Percentiles rank a stretch among this genome's conserved stretches.
phyloP scores from a whole-genome alignment of 2,329 filamentous ascomycete species.

The Teratosphaeria viscida region DNA sequence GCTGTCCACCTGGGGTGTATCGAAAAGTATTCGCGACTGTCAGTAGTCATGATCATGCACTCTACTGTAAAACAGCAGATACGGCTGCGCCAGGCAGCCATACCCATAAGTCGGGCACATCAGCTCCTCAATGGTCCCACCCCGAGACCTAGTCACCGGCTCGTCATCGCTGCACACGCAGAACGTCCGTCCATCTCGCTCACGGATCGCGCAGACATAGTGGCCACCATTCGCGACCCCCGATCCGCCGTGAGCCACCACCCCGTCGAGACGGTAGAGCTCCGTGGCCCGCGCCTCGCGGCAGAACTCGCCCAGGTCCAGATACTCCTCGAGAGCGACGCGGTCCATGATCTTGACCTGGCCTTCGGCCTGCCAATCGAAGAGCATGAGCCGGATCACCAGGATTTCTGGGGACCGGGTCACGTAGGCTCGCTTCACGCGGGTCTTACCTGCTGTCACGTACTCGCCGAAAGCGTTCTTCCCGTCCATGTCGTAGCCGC shows the following conservation, averaged over 20 bases:
- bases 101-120: neutral
- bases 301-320: constrained; percentile 4
- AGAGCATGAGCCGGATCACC: neutral
- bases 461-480: neutral
- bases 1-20: too few species aligned
- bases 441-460: neutral
- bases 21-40: too few species aligned
- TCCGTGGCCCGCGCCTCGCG: neutral
- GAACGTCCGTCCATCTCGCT: constrained; percentile 3
- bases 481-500: neutral
- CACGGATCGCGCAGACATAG: constrained; percentile 18
- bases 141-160: neutral
- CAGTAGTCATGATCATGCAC: neutral
- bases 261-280: constrained; percentile 10
- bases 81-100: neutral
- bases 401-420: neutral
- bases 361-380: neutral
- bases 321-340: constrained; percentile 1
- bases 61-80: neutral
- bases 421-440: neutral
- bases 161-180: constrained; percentile 2
- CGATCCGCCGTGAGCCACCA: constrained; percentile 9
- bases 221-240: constrained; percentile 7
- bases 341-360: neutral
- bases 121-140: neutral